Evolutionary conservation across 1,139 yeast species (phyloP).

Genomic region (Debaryomycetaceae sp.): DNA sequence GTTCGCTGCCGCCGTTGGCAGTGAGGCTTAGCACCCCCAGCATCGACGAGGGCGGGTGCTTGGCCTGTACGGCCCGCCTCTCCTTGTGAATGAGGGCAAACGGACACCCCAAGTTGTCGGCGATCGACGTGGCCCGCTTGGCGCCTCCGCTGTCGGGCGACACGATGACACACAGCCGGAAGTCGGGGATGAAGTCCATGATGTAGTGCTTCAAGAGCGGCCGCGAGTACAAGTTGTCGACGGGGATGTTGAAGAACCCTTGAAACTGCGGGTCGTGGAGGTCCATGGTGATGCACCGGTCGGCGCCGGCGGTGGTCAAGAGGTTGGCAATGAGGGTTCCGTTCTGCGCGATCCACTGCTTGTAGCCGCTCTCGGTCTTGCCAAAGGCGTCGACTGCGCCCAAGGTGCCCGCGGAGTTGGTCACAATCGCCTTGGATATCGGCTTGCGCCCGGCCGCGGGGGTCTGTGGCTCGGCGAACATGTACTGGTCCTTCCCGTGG

Average conservation of each 20-base stretch:
- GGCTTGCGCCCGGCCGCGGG: conserved; percentile 13
- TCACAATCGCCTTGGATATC: conserved; percentile 20
- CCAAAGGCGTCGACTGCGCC: conserved; percentile 36
- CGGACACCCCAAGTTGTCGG: conserved; percentile 82
- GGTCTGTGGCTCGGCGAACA: too few relatives aligned
- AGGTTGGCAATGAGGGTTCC: conserved; percentile 90
- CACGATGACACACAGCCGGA: conserved; percentile 77
- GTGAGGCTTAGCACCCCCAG: not conserved
- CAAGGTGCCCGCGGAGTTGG: conserved; percentile 27
- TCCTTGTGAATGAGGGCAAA: conserved; percentile 97
- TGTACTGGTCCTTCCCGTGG: conserved; percentile 39
- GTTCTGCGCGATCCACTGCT: conserved; percentile 93
- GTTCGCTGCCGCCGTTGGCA: conserved; percentile 14
- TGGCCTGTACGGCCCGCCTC: conserved; percentile 53
- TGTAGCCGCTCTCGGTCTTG: conserved; percentile 61
- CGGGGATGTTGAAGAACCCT: conserved; percentile 90
- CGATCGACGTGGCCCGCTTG: conserved; percentile 89
- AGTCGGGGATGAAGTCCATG: conserved; percentile 65
- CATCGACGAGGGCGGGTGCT: conserved; percentile 22
- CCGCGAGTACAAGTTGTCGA: conserved; percentile 82
- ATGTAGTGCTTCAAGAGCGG: conserved; percentile 83
- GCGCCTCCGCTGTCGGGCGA: conserved; percentile 99
- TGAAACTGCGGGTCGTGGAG: conserved; percentile 94
- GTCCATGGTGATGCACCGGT: conserved; percentile 96
- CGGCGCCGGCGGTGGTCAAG: conserved; percentile 91